Percentiles rank a stretch among this genome's conserved stretches.
Evolutionary conservation across 2,329 filamentous ascomycete species (phyloP).

Genomic region (Pseudogymnoascus sp.): DNA sequence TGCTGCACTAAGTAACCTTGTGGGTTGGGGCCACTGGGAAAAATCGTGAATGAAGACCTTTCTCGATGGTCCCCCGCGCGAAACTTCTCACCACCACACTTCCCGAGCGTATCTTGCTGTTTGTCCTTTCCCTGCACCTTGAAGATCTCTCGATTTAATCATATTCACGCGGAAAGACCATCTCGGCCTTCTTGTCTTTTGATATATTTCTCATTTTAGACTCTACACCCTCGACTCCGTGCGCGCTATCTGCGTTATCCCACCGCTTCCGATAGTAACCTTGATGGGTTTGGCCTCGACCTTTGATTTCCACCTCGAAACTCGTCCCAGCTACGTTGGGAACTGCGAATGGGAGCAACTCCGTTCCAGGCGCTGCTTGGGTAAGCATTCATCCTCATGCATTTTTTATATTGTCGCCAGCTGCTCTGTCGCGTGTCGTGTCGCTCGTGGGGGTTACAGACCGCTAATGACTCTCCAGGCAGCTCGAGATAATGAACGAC

Average conservation of each 20-base stretch:
- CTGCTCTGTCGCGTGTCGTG: background rate
- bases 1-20: slow-evolving; percentile 4
- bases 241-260: background rate
- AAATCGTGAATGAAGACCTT: slow-evolving; percentile 4
- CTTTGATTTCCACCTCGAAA: background rate
- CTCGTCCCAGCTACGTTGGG: background rate
- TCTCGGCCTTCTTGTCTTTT: background rate
- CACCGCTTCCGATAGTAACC: background rate
- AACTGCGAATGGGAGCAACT: background rate
- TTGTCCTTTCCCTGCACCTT: background rate
- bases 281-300: slow-evolving; percentile 8
- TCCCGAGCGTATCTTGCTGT: background rate
- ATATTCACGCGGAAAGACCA: background rate
- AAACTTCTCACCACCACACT: slow-evolving; percentile 2
- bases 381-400: background rate
- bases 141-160: background rate
- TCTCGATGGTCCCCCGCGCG: background rate
- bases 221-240: background rate
- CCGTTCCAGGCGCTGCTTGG: slow-evolving; percentile 1
- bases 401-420: background rate
- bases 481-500: slow-evolving; percentile 7
- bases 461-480: background rate
- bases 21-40: slow-evolving; percentile 2
- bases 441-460: background rate
- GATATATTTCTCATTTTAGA: background rate